Base-by-base conservation (phyloP, 139 green algal genomes). In the Coelastrella sp. region DNA sequence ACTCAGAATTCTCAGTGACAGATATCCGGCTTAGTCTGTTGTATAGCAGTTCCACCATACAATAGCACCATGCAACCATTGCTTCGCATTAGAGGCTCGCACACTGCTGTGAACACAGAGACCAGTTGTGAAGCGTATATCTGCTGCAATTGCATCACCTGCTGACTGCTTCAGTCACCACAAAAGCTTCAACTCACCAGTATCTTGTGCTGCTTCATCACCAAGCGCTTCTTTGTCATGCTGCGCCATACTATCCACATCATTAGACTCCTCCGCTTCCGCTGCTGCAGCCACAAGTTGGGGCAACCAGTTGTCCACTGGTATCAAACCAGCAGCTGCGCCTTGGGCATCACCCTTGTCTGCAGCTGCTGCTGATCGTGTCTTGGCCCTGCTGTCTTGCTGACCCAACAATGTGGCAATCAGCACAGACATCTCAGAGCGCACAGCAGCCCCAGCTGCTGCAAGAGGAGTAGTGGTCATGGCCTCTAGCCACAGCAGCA, bases 281-380 rank as follows among this genome's bases (percentile, higher is more conserved):
- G 60, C 78, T 43, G 78, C 62, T 57, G 78, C 78, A 21, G 35
- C 41, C 13, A 69, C 78, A 60, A 84, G 40, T 62, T 43, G n/a
- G 11, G 60, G 41, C 60, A 84, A 62, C 78, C 78, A 84, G n/a
- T 59, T 25, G 9, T 75, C 78, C 32, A 57, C 74, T 25, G 40
- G 40, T 63, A 60, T 27, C 27, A n/a, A 19, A 0, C 27, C 30
- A 64, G 27, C 45, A 64, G 71, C 45, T 23, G 43, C 71, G 50
- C 4, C 66, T 27, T 25, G 35, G 11, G 30, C 27, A 41, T 7
- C 27, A 32, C 8, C 62, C 0, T 9, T 23, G 45, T 57, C 15
- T 43, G 67, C 62, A 32, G 62, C 27, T 38, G 62, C n/a, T 40
- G 1, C 30, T 40, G 62, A 2, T 41, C 62, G 30, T 5, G 9